Evolutionary conservation across 768 basidiomycete genomes (phyloP).

Genomic region (Podaxis sp.): DNA sequence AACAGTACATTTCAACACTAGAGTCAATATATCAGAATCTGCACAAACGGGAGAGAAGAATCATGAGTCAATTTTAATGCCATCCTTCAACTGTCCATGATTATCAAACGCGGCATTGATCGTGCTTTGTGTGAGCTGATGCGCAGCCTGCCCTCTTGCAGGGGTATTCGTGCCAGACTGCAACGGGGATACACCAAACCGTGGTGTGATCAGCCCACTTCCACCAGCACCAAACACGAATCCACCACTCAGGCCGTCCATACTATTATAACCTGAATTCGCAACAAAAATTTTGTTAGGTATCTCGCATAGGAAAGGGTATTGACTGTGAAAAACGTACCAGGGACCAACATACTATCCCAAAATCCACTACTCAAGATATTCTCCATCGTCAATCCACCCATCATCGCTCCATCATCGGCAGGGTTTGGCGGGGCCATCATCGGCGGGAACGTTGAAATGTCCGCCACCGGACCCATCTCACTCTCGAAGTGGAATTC

Average conservation of each 20-base stretch:
- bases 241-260: slow-evolving; percentile 83
- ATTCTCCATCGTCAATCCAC: slow-evolving; percentile 76
- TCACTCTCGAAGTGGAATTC: too few species aligned
- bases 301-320: background rate
- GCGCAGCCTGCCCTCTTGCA: slow-evolving; percentile 22
- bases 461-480: too few species aligned
- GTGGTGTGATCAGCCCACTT: slow-evolving; percentile 80
- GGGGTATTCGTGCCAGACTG: slow-evolving; percentile 59
- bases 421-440: slow-evolving; percentile 58
- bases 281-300: background rate
- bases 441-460: slow-evolving; percentile 89
- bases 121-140: slow-evolving; percentile 40
- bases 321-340: slow-evolving; percentile 39
- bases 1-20: background rate
- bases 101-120: slow-evolving; percentile 47
- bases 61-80: slow-evolving; percentile 34
- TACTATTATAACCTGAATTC: slow-evolving; percentile 67
- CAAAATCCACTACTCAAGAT: slow-evolving; percentile 80
- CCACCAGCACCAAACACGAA: slow-evolving; percentile 85
- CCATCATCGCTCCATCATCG: slow-evolving; percentile 34
- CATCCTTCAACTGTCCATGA: slow-evolving; percentile 28
- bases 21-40: background rate
- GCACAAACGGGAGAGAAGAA: background rate
- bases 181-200: slow-evolving; percentile 56
- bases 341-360: slow-evolving; percentile 87